Evolutionary conservation across 108 stramenopile species (phyloP).

Genomic region (Mayamaea pseudoterrestris): DNA sequence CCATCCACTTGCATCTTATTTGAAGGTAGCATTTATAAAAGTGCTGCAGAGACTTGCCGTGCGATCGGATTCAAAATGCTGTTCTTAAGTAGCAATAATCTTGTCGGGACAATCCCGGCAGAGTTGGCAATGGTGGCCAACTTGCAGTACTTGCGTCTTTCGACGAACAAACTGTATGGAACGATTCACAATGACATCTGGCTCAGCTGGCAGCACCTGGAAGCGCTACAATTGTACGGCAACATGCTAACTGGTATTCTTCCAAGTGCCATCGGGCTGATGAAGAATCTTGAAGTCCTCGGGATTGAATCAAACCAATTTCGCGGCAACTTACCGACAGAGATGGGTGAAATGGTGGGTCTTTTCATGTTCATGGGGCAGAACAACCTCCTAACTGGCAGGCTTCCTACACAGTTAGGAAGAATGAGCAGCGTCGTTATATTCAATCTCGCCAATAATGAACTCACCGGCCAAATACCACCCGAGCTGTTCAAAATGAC

Average conservation of each 20-base stretch:
- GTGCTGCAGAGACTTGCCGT: not conserved
- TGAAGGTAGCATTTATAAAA: slow-evolving; percentile 2
- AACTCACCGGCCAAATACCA: slow-evolving; percentile 32
- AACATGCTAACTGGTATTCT: slow-evolving; percentile 34
- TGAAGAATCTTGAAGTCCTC: slow-evolving; percentile 34
- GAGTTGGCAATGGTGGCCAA: too few species aligned
- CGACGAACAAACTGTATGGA: too few species aligned
- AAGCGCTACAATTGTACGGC: slow-evolving; percentile 26
- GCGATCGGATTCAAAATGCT: not conserved
- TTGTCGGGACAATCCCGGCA: too few species aligned
- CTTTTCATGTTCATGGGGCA: not conserved
- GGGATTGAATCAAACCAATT: slow-evolving; percentile 44
- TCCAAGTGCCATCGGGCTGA: slow-evolving; percentile 40
- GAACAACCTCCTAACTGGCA: not conserved
- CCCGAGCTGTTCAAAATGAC: slow-evolving; percentile 18
- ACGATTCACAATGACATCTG: slow-evolving; percentile 30
- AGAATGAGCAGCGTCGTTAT: slow-evolving; percentile 31
- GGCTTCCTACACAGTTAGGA: not conserved
- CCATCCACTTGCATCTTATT: too few species aligned
- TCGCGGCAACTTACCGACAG: slow-evolving; percentile 30
- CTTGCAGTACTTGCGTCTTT: too few species aligned
- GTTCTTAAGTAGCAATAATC: not conserved
- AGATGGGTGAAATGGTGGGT: slow-evolving; percentile 8
- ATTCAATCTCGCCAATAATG: slow-evolving; percentile 48
- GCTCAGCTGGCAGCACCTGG: slow-evolving; percentile 21